Conservation (phyloP, 2,329 filamentous ascomycete species). For the Colletotrichum chrysophilum region DNA sequence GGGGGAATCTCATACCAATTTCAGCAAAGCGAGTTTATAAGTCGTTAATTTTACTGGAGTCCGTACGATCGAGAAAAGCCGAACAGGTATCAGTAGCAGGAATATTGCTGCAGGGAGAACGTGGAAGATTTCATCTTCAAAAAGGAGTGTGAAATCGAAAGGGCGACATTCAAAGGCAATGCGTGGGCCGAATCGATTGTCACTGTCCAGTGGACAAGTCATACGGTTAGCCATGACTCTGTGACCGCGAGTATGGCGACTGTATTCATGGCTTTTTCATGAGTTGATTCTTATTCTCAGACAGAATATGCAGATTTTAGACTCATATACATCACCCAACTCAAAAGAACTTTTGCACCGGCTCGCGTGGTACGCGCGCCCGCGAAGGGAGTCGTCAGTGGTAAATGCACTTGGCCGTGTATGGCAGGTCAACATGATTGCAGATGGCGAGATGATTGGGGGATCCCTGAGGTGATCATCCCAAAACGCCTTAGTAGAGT, state of each 20-base stretch:
- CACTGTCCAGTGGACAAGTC: neutral
- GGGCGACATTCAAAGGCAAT: neutral
- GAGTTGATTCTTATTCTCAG: neutral
- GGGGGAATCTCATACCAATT: neutral
- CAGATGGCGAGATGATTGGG: neutral
- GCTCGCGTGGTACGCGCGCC: neutral
- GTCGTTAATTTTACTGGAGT: neutral
- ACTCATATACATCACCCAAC: neutral
- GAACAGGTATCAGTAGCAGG: neutral
- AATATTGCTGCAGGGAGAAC: neutral
- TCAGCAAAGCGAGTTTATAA: neutral
- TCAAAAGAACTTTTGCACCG: neutral
- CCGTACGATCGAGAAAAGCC: neutral
- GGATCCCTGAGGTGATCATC: neutral
- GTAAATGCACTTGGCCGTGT: neutral
- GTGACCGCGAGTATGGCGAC: neutral
- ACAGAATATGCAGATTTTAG: neutral
- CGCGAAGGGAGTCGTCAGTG: neutral
- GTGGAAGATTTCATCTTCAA: neutral
- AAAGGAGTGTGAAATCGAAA: conserved; percentile 1
- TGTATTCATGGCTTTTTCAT: neutral
- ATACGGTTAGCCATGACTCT: neutral
- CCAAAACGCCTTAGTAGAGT: neutral
- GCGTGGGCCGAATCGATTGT: neutral
- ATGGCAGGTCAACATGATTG: neutral